Evolutionary conservation across 1,284 basidiomycete genomes (phyloP), one percentile per base, ranked within the genome.

Genomic region (Lignosus rhinocerotis): DNA sequence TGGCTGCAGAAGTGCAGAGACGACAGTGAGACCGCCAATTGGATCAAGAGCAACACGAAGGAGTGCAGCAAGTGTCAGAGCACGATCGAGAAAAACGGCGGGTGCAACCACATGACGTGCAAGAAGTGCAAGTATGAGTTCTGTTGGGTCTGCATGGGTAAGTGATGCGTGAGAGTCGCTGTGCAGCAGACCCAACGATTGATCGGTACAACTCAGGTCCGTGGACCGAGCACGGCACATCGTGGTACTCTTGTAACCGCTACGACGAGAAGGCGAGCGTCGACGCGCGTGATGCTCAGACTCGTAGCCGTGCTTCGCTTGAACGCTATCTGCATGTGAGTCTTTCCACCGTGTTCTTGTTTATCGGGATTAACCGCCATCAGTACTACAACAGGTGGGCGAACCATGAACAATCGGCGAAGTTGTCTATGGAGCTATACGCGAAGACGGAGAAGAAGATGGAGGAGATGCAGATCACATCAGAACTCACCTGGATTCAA

Each of bases 81-180:
- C 67, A 98, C 96, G 51, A 98, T 99, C 64, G 96, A 99, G 82
- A 98, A 99, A 89, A 98, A 98, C 67, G 96, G 96, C n/a, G 96
- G 96, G 5, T 98, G 96, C 93, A 96, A 97, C 80, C 95, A 97
- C 75, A 97, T 97, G 95, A 97, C 94, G n/a, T 97, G 95, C 81
- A 96, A 96, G 82, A 97, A 96, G 78, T 97, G 95, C 82, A 95
- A 93, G 72, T 88, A 94, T 71, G 92, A 93, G 77, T 90, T 90
- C 67, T 90, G 88, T 66, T 91, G 86, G 87, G 86, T 91, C 41
- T 90, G 88, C 75, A 90, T 90, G 88, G 88, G 85, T 84, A 63
- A 58, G 72, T 65, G 34, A 21, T n/a, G 2, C n/a, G 36, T 9
- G 6, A 10, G 2, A 38, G 0, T 12, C 9, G 2, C 16, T 2